Conservation (phyloP, 345 rosid genomes). For the Cardamine resedifolia region DNA sequence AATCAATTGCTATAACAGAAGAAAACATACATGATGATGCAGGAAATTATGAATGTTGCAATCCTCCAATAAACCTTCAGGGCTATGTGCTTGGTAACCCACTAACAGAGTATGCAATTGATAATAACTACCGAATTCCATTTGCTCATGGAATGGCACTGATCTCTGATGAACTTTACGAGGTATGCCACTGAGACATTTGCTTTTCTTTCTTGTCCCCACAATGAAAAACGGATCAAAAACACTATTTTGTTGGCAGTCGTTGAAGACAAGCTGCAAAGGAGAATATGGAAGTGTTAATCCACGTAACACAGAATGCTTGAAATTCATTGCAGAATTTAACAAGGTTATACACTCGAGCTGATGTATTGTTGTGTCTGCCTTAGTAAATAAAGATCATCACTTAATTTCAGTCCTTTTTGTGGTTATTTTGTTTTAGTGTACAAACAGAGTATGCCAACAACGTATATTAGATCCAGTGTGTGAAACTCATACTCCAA, state of each 20-base stretch:
- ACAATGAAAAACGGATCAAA: not conserved
- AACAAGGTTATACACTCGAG: not conserved
- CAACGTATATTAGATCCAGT: not conserved
- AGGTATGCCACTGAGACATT: constrained; percentile 38
- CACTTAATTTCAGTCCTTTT: not conserved
- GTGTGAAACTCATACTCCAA: not conserved
- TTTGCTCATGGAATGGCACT: constrained; percentile 67
- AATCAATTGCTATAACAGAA: not conserved
- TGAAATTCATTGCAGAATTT: constrained; percentile 25
- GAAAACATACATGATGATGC: constrained; percentile 13
- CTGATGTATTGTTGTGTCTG: not conserved
- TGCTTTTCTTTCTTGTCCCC: not conserved
- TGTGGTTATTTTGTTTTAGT: not conserved
- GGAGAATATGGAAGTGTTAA: constrained; percentile 29
- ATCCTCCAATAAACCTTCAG: constrained; percentile 52
- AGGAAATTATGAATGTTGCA: constrained; percentile 49
- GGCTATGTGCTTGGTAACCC: constrained; percentile 76
- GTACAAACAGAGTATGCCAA: not conserved
- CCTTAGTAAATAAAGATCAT: not conserved
- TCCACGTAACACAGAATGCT: constrained; percentile 46
- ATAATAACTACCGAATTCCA: constrained; percentile 42
- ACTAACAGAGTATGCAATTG: constrained; percentile 19
- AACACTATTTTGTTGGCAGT: constrained; percentile 32
- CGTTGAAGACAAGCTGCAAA: constrained; percentile 50
- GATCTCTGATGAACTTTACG: constrained; percentile 67